Percentiles rank a stretch among this genome's conserved stretches.
Evolutionary conservation across 257 asterid genomes (phyloP).

Genomic region (Nyctanthes arbortristis): DNA sequence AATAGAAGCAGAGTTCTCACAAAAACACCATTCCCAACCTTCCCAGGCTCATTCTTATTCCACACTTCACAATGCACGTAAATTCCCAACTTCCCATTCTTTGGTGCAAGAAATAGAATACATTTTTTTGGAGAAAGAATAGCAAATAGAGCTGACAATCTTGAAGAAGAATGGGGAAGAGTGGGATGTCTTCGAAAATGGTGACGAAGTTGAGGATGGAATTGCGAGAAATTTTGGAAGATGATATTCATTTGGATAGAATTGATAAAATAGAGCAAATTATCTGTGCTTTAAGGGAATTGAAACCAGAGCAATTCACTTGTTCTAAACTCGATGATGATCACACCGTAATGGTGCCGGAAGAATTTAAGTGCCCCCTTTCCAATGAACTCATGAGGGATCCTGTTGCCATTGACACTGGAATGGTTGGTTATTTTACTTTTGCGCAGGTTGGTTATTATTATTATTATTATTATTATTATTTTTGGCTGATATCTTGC

Average conservation of each 20-base stretch:
- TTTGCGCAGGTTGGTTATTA: no score
- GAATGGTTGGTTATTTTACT: slow-evolving; percentile 65
- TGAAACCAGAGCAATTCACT: slow-evolving; percentile 45
- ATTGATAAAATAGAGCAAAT: slow-evolving; percentile 62
- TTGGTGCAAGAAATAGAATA: neutral
- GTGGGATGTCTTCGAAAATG: slow-evolving; percentile 55
- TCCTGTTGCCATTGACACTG: slow-evolving; percentile 80
- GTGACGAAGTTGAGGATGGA: slow-evolving; percentile 67
- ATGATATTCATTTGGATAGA: slow-evolving; percentile 50
- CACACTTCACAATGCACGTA: slow-evolving; percentile 29
- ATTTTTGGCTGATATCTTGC: slow-evolving; percentile 10
- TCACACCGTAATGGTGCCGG: slow-evolving; percentile 51
- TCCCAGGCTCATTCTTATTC: slow-evolving; percentile 33
- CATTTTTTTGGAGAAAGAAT: neutral
- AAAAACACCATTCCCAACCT: slow-evolving; percentile 1
- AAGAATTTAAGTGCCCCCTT: slow-evolving; percentile 81
- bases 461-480: no score
- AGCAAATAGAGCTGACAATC: neutral
- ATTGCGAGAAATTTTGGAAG: slow-evolving; percentile 63
- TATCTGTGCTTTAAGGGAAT: slow-evolving; percentile 56
- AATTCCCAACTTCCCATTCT: neutral
- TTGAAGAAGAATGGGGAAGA: slow-evolving; percentile 63
- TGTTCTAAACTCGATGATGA: slow-evolving; percentile 31
- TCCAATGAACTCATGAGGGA: slow-evolving; percentile 83
- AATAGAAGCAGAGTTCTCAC: no score